Percentiles rank a stretch among this genome's conserved stretches.
Conservation (phyloP, 805 yeast genomes). For the Saccharomycopsis microspora region DNA sequence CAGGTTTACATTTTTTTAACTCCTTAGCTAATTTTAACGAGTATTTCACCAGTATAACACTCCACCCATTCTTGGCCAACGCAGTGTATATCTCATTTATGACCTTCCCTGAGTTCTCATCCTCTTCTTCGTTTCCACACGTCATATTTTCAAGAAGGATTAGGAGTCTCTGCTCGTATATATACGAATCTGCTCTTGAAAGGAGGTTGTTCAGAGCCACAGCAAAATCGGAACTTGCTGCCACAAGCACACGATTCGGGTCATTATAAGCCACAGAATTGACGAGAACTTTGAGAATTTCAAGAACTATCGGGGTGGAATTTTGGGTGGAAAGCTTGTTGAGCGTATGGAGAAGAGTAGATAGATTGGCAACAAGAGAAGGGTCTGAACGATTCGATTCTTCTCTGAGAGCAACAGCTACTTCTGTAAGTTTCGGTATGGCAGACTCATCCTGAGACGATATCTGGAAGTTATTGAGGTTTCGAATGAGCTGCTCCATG, state of each 20-base stretch:
- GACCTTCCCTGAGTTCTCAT: background rate
- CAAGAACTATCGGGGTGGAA: background rate
- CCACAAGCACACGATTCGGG: slow-evolving; percentile 7
- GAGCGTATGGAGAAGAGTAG: background rate
- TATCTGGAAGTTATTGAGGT: background rate
- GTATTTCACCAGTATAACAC: background rate
- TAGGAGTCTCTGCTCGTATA: background rate
- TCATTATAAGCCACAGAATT: slow-evolving; percentile 13
- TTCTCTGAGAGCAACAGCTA: background rate
- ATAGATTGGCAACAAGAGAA: background rate
- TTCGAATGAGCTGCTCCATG: background rate
- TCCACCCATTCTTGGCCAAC: background rate
- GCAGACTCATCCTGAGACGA: background rate
- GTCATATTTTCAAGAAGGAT: slow-evolving; percentile 8
- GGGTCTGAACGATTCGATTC: background rate
- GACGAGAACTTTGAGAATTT: slow-evolving; percentile 11
- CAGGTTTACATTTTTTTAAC: background rate
- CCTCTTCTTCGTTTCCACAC: slow-evolving; percentile 2
- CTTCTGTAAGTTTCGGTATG: background rate
- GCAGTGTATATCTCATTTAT: background rate
- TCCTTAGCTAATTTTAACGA: background rate
- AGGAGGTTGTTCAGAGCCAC: slow-evolving; percentile 3
- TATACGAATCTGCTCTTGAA: background rate
- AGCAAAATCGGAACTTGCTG: background rate
- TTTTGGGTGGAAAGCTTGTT: background rate